phyloP scores from a whole-genome alignment of 768 basidiomycete genomes.

The Mycena epipterygia region DNA sequence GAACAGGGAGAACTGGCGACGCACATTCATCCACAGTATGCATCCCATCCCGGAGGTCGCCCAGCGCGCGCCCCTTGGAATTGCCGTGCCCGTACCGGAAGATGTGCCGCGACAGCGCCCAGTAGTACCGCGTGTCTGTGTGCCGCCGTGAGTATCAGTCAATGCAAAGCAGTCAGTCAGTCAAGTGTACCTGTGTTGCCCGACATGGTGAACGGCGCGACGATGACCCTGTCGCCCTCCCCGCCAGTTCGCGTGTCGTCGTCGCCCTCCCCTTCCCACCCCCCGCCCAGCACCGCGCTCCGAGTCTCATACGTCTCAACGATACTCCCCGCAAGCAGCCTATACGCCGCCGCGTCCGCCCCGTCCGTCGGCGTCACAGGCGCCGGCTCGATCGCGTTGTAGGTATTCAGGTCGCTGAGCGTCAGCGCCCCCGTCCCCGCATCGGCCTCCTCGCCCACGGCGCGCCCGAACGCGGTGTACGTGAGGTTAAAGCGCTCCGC shows the following conservation, averaged over 20 bases:
- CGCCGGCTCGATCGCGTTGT: slow-evolving; percentile 63
- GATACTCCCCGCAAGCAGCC: slow-evolving; percentile 58
- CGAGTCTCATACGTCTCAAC: slow-evolving; percentile 53
- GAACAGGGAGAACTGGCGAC: too few relatives aligned
- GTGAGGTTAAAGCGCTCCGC: slow-evolving; percentile 56
- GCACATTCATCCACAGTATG: slow-evolving; percentile 84
- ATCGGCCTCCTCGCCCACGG: slow-evolving; percentile 33
- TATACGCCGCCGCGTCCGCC: slow-evolving; percentile 43
- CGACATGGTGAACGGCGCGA: slow-evolving; percentile 56
- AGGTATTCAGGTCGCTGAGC: slow-evolving; percentile 51
- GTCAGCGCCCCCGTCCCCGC: slow-evolving; percentile 47
- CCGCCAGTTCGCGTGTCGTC: not conserved
- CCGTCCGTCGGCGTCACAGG: slow-evolving; percentile 54
- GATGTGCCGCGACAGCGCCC: slow-evolving; percentile 69
- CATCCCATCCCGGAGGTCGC: slow-evolving; percentile 54
- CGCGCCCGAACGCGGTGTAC: slow-evolving; percentile 56
- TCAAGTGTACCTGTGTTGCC: slow-evolving; percentile 44
- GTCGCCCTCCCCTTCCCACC: too few relatives aligned
- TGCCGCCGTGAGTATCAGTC: not conserved
- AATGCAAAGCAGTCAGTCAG: too few relatives aligned
- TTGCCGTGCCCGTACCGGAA: slow-evolving; percentile 72
- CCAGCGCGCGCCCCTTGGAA: slow-evolving; percentile 29
- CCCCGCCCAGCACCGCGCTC: too few relatives aligned
- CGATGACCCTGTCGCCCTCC: not conserved
- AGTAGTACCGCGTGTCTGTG: slow-evolving; percentile 70